Percentiles rank a stretch among this genome's conserved stretches.
These are phyloP conservation scores for Veloporphyrellus conicus DNA, from an alignment of 1,284 basidiomycete genomes.

Conservation along the genomic window DNA sequence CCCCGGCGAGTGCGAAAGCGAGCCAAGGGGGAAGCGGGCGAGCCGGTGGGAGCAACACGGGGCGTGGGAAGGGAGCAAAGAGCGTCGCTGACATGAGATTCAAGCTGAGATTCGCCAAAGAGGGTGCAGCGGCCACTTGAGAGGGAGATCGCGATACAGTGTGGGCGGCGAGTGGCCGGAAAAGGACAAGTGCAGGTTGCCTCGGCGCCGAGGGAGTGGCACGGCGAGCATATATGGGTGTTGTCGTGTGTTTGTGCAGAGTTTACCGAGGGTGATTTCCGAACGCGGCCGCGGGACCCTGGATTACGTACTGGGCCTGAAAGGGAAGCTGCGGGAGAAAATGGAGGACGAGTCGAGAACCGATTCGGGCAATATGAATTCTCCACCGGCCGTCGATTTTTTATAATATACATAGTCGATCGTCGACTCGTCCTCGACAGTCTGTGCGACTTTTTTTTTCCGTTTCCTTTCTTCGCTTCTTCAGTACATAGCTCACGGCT, in stretches of 20 bases:
- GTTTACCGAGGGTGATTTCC: constrained; percentile 41
- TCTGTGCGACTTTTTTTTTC: constrained; percentile 28
- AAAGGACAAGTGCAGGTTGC: constrained; percentile 25
- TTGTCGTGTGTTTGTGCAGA: constrained; percentile 22
- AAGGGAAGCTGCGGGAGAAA: constrained; percentile 33
- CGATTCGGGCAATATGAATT: constrained; percentile 40
- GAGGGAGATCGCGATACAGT: constrained; percentile 29
- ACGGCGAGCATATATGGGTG: constrained; percentile 22
- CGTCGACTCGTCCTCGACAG: constrained; percentile 29
- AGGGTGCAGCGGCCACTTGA: constrained; percentile 32
- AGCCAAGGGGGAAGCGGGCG: constrained; percentile 29
- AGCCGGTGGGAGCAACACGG: constrained; percentile 20
- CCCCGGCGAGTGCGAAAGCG: constrained; percentile 31
- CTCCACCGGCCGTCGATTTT: constrained; percentile 37
- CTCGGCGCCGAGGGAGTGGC: constrained; percentile 40
- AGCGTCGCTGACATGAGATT: constrained; percentile 35
- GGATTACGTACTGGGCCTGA: constrained; percentile 32
- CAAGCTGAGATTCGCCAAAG: constrained; percentile 32
- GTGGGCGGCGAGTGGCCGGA: constrained; percentile 27
- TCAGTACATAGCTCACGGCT: constrained; percentile 32
- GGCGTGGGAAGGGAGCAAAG: constrained; percentile 26
- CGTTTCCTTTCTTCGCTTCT: constrained; percentile 11
- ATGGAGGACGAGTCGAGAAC: constrained; percentile 26
- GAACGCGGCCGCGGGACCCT: constrained; percentile 38
- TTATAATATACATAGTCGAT: constrained; percentile 39